These are phyloP conservation scores for Alternaria alternata DNA, from an alignment of 2,329 filamentous ascomycete species.

Conservation along the genomic window DNA sequence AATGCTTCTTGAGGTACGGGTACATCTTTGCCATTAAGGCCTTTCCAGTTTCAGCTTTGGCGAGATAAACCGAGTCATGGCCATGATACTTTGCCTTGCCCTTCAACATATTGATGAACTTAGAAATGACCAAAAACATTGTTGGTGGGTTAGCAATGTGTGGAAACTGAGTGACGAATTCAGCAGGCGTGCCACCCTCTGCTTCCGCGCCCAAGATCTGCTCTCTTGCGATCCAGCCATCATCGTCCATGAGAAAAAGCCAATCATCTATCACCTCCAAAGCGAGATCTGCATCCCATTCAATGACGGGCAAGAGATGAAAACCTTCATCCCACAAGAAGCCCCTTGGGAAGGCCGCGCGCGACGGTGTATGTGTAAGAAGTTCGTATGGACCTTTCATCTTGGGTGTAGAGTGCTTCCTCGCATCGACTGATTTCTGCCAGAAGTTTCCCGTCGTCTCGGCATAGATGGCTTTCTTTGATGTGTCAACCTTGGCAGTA, in stretches of 20 bases:
- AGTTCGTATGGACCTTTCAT: conserved; percentile 84
- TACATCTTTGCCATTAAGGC: conserved; percentile 78
- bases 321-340: conserved; percentile 99
- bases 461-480: conserved; percentile 86
- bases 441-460: conserved; percentile 94
- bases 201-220: conserved; percentile 91
- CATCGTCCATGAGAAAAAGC: conserved; percentile 92
- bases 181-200: conserved; percentile 84
- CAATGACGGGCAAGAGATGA: conserved; percentile 84
- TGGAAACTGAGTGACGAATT: conserved; percentile 93
- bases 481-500: conserved; percentile 82
- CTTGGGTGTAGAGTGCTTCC: conserved; percentile 70
- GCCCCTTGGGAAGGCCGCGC: conserved; percentile 91
- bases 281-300: conserved; percentile 90
- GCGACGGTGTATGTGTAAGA: conserved; percentile 86
- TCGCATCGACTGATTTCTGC: conserved; percentile 83
- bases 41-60: conserved; percentile 70
- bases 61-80: conserved; percentile 64
- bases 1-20: conserved; percentile 86
- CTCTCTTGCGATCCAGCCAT: conserved; percentile 95
- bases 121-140: conserved; percentile 84
- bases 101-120: conserved; percentile 68
- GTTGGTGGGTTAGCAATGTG: conserved; percentile 97
- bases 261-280: conserved; percentile 88
- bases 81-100: conserved; percentile 60